These are phyloP conservation scores for Tricladium varicosporioides DNA, from an alignment of 2,329 filamentous ascomycete genomes.

Conservation along the genomic window DNA sequence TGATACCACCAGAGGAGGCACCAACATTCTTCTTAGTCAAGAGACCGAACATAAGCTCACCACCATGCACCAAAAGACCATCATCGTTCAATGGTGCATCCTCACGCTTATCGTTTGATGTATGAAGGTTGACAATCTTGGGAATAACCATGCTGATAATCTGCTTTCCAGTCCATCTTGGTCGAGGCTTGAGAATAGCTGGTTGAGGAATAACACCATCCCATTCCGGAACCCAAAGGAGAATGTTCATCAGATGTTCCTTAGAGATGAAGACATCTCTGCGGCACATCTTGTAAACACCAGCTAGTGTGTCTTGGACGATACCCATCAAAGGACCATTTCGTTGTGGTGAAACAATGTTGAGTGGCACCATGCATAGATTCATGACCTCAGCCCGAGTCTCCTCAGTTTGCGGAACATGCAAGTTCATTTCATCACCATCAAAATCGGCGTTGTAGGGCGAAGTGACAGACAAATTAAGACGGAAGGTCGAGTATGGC, in stretches of 20 bases:
- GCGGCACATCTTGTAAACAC: slow-evolving; percentile 94
- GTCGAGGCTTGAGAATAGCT: slow-evolving; percentile 88
- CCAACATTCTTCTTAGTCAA: slow-evolving; percentile 93
- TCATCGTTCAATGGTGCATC: slow-evolving; percentile 69
- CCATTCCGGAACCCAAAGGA: slow-evolving; percentile 98
- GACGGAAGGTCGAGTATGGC: slow-evolving; percentile 97
- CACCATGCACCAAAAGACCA: slow-evolving; percentile 78
- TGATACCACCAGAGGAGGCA: slow-evolving; percentile 83
- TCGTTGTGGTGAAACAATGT: slow-evolving; percentile 96
- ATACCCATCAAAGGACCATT: slow-evolving; percentile 99
- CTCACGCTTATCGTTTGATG: slow-evolving; percentile 57
- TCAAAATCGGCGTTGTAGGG: slow-evolving; percentile 99
- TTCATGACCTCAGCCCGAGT: slow-evolving; percentile 92
- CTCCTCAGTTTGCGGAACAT: slow-evolving; percentile 97
- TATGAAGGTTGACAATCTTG: slow-evolving; percentile 75
- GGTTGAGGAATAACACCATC: slow-evolving; percentile 91
- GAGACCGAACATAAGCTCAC: slow-evolving; percentile 86
- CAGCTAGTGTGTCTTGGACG: slow-evolving; percentile 94
- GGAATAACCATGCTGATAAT: slow-evolving; percentile 93
- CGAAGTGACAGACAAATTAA: slow-evolving; percentile 96
- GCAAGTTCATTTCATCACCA: slow-evolving; percentile 99
- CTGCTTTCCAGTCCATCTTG: slow-evolving; percentile 98
- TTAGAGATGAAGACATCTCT: slow-evolving; percentile 88
- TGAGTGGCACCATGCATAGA: slow-evolving; percentile 94
- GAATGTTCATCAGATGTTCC: slow-evolving; percentile 91